A percentile compares a stretch with the other conserved stretches of the same genome.
These are phyloP conservation scores for Trichophyton schoenleinii DNA, from an alignment of 2,329 filamentous ascomycete genomes.

Conservation along the genomic window DNA sequence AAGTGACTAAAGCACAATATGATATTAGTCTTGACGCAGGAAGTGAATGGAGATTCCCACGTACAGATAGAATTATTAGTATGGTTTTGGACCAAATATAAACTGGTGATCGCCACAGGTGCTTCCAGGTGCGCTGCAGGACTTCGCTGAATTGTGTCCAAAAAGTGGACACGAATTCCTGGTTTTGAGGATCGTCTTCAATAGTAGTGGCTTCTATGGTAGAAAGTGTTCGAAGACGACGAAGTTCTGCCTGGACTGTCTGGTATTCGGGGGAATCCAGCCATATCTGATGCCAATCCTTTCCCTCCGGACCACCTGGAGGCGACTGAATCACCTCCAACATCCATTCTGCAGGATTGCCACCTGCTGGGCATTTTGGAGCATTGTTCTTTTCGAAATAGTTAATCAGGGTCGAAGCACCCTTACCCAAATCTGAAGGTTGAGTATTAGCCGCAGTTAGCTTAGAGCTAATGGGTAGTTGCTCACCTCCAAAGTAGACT, in stretches of 20 bases:
- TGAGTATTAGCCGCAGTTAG: background rate
- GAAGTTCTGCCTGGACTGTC: slow-evolving; percentile 33
- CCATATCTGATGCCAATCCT: slow-evolving; percentile 44
- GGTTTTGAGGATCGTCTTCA: slow-evolving; percentile 20
- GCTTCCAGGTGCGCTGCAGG: slow-evolving; percentile 64
- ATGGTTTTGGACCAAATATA: slow-evolving; percentile 77
- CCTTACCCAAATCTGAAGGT: slow-evolving; percentile 31
- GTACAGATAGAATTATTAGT: slow-evolving; percentile 48
- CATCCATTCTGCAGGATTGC: slow-evolving; percentile 69
- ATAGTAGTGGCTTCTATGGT: background rate
- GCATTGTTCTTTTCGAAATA: slow-evolving; percentile 57
- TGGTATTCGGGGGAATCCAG: slow-evolving; percentile 43
- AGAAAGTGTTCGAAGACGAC: slow-evolving; percentile 36
- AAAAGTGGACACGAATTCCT: slow-evolving; percentile 72
- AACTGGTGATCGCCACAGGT: slow-evolving; percentile 80
- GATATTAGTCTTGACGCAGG: no score
- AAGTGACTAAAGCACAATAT: slow-evolving; percentile 34
- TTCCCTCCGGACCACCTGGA: slow-evolving; percentile 49
- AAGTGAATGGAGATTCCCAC: background rate
- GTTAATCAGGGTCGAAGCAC: slow-evolving; percentile 44
- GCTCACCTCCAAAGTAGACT: slow-evolving; percentile 53
- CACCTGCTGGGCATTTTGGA: slow-evolving; percentile 44
- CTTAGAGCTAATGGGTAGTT: background rate
- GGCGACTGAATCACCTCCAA: slow-evolving; percentile 48
- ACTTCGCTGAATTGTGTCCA: slow-evolving; percentile 53